Evolutionary conservation across 1,284 basidiomycete species (phyloP), one percentile per base, ranked within the genome.

Genomic region (Ceratobasidium sp.): DNA sequence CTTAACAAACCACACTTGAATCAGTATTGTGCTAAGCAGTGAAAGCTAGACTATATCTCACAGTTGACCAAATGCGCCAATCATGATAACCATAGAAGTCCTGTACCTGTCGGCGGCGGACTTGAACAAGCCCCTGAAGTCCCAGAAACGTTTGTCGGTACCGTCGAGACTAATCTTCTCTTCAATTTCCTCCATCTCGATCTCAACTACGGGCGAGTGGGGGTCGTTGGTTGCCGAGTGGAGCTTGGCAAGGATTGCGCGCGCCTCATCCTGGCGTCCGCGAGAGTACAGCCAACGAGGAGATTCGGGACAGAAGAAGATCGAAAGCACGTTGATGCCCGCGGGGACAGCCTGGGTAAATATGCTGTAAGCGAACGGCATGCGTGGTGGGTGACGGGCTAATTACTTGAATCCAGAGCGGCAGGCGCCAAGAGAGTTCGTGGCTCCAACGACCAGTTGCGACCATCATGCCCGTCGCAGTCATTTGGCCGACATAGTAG

Each of bases 401-500:
- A n/a, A 20, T 45, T 39, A 85, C 85, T 81, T 89, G 88, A 42
- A 89, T 84, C 75, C 86, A 86, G 10, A 89, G 81, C 2, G 88
- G 88, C 17, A 87, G 81, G 39, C 88, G 83, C 88, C 89, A 89
- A 11, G 87, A 85, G 82, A 84, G 82, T 23, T 73, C 69, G 28
- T 87, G 83, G 78, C 78, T 86, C 78, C 82, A 86, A 63, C 82
- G 84, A 23, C 87, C 88, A 15, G 88, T 88, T 0, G 88, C 83
- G 15, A 90, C 87, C 81, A 88, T 87, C 82, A 89, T 86, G 15
- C 89, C 89, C 15, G 83, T 83, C 1, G 85, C 85, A 45, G 85
- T 82, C 80, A 89, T 87, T 80, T 89, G 88, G 2, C 88, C 88
- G 56, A 89, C 84, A 80, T 89, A 89, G 81, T 85, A 89, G 81